phyloP scores from a whole-genome alignment of 768 basidiomycete genomes.

The Nidularia sp. region DNA sequence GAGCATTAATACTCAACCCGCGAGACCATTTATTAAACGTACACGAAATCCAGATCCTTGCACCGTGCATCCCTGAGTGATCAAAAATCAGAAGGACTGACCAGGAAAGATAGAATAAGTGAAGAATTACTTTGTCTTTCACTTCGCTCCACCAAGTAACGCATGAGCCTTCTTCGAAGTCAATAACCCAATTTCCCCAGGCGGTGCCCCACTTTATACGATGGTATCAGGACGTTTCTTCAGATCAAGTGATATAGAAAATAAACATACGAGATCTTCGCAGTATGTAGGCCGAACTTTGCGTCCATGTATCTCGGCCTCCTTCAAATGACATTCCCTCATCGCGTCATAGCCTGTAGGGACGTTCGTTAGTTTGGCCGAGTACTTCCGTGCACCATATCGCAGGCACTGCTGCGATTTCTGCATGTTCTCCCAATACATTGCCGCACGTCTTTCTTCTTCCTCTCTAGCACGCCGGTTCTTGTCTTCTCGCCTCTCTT shows the following conservation, averaged over 20 bases:
- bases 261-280: not conserved
- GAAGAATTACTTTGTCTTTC: not conserved
- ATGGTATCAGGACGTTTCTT: not conserved
- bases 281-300: not conserved
- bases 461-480: not conserved
- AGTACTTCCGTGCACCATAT: constrained; percentile 1
- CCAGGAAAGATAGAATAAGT: not conserved
- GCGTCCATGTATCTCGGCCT: not conserved
- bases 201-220: not conserved
- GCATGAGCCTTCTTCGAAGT: constrained; percentile 1
- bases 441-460: not conserved
- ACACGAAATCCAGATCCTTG: constrained; percentile 1
- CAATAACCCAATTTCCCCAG: constrained; percentile 1
- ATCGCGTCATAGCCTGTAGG: not conserved
- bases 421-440: not conserved
- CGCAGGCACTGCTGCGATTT: not conserved
- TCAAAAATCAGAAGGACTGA: not conserved
- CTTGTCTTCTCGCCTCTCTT: not conserved
- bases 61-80: constrained; percentile 1
- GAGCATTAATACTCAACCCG: not conserved
- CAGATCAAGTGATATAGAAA: not conserved
- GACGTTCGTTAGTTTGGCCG: not conserved
- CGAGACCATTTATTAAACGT: not conserved
- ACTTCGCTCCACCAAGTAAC: not conserved
- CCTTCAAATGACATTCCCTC: not conserved